Base-by-base conservation (phyloP, 495 filamentous ascomycete species). In the Lophiotrema nucula region DNA sequence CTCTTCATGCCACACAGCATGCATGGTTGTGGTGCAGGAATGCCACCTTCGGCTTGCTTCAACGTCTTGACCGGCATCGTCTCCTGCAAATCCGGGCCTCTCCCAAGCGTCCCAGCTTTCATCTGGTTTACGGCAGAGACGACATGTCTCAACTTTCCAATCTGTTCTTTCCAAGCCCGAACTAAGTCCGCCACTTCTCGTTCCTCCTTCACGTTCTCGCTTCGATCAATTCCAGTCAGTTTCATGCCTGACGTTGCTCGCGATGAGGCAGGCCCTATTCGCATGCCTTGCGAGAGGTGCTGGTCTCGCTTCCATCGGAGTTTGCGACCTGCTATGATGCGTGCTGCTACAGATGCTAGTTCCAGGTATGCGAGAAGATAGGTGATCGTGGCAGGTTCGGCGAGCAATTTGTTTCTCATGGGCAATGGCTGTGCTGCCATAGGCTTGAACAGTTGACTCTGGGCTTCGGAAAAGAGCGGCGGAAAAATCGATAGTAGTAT, bases 221-320 rank as follows among this genome's bases (percentile, higher is more conserved):
- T 76, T 70, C 86, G 89, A 69, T 92, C 90, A 13, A 95, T 75
- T 6, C 86, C 84, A 2, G 84, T 83, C 8, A 97, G 81, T 71
- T 96, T 97, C 93, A 97, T 96, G 22, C 92, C 90, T 42, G 79
- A 81, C 22, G 74, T 67, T 11, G 53, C 54, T 10, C 64, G 43
- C 11, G 82, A 76, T 22, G 79, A 81, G 1, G 89, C 87, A 12
- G 83, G 81, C 0, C 87, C 85, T 60, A 97, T 93, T 45, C 85
- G 83, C 88, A 92, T 95, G 64, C 84, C 81, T 70, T 95, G 88
- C n/a, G 84, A 79, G n/a, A 97, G 80, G 62, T 86, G 80, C 46
- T 78, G 82, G 72, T 97, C 92, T 47, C 92, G 81, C 71, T 92
- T 92, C 92, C 92, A 97, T 48, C 93, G 86, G 44, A 86, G 72